Percentiles rank a stretch among this genome's conserved stretches.
phyloP scores from a whole-genome alignment of 345 rosid species.

The Citrus unshiu region DNA sequence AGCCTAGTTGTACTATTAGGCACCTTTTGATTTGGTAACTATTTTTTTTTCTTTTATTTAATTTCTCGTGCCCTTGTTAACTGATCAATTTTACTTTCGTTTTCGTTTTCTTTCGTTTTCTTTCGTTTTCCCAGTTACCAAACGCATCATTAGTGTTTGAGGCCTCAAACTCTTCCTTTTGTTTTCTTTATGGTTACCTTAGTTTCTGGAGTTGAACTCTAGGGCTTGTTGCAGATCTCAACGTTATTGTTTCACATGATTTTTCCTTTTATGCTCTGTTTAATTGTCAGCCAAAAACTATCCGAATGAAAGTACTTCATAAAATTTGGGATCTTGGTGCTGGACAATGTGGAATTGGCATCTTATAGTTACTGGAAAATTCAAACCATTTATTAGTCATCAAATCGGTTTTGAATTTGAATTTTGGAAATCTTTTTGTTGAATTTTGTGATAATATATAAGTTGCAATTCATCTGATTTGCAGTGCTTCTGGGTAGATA shows the following conservation, averaged over 20 bases:
- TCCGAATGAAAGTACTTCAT: not conserved
- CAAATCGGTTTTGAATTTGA: not conserved
- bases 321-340: constrained; percentile 1
- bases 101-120: constrained; percentile 1
- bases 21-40: not conserved
- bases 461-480: not conserved
- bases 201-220: constrained; percentile 16
- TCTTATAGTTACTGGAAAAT: not conserved
- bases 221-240: constrained; percentile 23
- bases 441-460: not conserved
- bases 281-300: not conserved
- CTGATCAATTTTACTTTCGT: not conserved
- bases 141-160: not conserved
- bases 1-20: not conserved
- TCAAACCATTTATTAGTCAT: not conserved
- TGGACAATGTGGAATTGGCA: constrained; percentile 1
- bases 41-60: not conserved
- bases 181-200: not conserved
- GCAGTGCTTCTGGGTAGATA: constrained; percentile 11
- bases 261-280: not conserved
- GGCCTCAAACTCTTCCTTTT: not conserved
- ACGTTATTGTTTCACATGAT: constrained; percentile 8
- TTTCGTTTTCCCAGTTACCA: not conserved
- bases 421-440: not conserved
- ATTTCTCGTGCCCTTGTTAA: not conserved